Base-by-base conservation (phyloP, 2,329 filamentous ascomycete species). In the Aspergillus sp. region DNA sequence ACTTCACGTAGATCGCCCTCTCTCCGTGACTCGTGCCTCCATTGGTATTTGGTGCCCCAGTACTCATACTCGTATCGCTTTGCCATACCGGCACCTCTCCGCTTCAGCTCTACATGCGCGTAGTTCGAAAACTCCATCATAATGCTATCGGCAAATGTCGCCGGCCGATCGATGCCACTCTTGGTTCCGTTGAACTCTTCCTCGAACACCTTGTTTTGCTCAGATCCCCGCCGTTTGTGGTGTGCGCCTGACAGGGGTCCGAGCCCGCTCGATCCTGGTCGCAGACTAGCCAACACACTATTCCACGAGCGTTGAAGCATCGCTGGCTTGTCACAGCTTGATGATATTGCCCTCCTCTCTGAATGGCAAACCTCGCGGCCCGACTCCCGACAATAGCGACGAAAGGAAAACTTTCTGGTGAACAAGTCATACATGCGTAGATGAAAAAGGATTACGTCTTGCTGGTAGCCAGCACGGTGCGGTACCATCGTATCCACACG, bases 81-180 rank as follows among this genome's bases (percentile, higher is more conserved):
- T 61, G 81, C 81, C 44, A 82, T 79, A 64, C 85, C 87, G 50
- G 83, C 78, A 6, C 89, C 89, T 22, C 85, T 81, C 42, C 90
- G 85, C 64, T 84, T 86, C 50, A 99, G 78, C 63, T 96, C 90
- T 41, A 98, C 86, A 66, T 95, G 91, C 2, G 93, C 93, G 72
- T 99, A 99, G 78, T 98, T 99, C 64, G 91, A 96, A 72, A 97
- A 99, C 72, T 98, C 93, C 34, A 99, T 83, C 75, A 92, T 90
- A 72, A 93, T 89, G 36, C 84, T 88, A 73, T 96, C 91, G 57
- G 88, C 90, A 17, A 90, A 85, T 44, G 80, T 68, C 53, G 75
- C 51, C 18, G 58, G 55, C 32, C 54, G 58, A 58, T 61, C 48
- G 11, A 55, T 44, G 20, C 51, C 53, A 3, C 60, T 61, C 42